Evolutionary conservation across 2,329 filamentous ascomycete species (phyloP).

Genomic region (Cladosporium sp.): DNA sequence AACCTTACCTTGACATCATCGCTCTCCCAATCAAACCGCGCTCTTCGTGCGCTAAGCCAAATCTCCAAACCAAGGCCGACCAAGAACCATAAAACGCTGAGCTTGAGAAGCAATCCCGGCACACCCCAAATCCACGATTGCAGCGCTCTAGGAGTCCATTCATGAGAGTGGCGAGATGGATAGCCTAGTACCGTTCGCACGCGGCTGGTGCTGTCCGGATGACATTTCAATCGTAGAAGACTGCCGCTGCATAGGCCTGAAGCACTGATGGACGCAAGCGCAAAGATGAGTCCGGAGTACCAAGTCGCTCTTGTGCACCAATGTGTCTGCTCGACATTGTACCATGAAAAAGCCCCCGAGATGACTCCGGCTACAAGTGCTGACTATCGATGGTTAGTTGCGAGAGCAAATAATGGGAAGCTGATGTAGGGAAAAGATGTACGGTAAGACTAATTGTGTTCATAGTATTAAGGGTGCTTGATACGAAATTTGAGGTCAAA

Average conservation of each 20-base stretch:
- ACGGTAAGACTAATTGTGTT: neutral
- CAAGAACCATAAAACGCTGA: neutral
- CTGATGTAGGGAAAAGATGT: neutral
- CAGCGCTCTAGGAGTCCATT: neutral
- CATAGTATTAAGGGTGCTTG: neutral
- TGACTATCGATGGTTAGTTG: neutral
- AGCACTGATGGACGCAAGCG: neutral
- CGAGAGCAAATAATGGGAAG: neutral
- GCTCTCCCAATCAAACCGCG: neutral
- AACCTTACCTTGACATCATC: neutral
- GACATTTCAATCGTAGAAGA: neutral
- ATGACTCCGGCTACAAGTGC: slow-evolving; percentile 9
- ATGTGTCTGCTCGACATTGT: neutral
- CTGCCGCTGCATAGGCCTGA: neutral
- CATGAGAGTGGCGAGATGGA: neutral
- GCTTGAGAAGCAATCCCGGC: neutral
- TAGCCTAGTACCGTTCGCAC: neutral
- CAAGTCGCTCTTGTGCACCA: slow-evolving; percentile 7
- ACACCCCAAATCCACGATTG: neutral
- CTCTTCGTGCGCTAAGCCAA: neutral
- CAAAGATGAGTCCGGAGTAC: neutral
- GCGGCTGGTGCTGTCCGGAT: neutral
- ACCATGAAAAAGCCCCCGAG: slow-evolving; percentile 11
- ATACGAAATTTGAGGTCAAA: neutral
- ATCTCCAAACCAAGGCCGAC: neutral